Base-by-base conservation (phyloP, 345 rosid species). In the Hypericum androsaemum region DNA sequence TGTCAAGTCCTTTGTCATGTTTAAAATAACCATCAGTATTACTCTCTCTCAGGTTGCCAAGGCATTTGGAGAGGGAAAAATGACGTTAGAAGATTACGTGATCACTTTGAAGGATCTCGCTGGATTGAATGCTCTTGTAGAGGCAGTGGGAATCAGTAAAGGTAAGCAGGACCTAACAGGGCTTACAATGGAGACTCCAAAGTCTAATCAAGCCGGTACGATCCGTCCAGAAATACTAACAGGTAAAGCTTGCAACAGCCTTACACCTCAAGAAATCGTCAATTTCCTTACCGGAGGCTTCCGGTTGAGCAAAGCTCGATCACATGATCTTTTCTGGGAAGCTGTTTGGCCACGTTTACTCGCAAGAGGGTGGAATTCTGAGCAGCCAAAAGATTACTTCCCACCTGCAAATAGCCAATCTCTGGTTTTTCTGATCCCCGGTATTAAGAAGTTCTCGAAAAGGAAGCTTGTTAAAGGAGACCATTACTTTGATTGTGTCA, bases 271-370 rank as follows among this genome's bases (percentile, higher is more conserved):
- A 50, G 89, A 73, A 43, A 82, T 85, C 59, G 62, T 85, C 41
- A 69, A 66, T 22, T 60, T 75, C 17, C 60, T 85, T 64, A 82
- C 77, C 8, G 83, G 87, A 7, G 72, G 68, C 50, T 65, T 69
- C 41, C 78, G 89, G 47, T 64, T 82, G 67, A 80, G 89, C 75
- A 85, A 85, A 73, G 81, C 83, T 38, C 89, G 87, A 10, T 71
- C 73, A 54, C 80, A 55, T 58, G 87, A 85, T 70, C 76, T 85
- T 47, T 85, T 81, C 54, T 82, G 95, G 95, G 89, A 82, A 60
- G 87, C 87, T 46, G 82, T 82, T 51, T 85, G 95, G 95, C 95
- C 95, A 1, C 86, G 84, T 50, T 65, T 85, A 64, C 74, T 85
- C 7, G 94, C 81, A 16, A 68, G 79, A 69, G 89, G 95, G 62